Conservation (phyloP, 306 rosid genomes). For the Crataegus laevigata region DNA sequence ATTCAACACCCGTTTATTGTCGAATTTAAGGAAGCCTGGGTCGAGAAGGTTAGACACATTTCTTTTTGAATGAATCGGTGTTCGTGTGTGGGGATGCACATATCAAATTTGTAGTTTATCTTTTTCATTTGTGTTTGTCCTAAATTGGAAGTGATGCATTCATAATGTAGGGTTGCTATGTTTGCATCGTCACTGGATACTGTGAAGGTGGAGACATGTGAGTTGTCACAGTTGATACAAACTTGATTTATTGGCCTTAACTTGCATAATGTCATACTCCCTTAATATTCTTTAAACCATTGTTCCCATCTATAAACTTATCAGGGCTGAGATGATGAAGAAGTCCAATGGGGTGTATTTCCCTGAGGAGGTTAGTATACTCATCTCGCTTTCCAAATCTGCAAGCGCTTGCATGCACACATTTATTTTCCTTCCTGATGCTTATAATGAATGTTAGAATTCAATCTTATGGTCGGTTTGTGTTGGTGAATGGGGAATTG, state of each 20-base stretch:
- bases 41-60: slow-evolving; percentile 70
- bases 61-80: not conserved
- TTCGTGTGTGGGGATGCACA: not conserved
- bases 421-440: not conserved
- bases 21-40: slow-evolving; percentile 98
- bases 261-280: not conserved
- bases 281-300: not conserved
- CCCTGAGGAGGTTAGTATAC: slow-evolving; percentile 75
- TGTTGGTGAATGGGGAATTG: slow-evolving; percentile 25
- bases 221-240: slow-evolving; percentile 29
- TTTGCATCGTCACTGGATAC: slow-evolving; percentile 96
- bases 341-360: slow-evolving; percentile 74
- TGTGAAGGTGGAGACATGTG: slow-evolving; percentile 99
- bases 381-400: not conserved
- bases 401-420: not conserved
- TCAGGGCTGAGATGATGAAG: slow-evolving; percentile 96
- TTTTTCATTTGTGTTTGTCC: not conserved
- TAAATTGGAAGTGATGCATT: slow-evolving; percentile 21
- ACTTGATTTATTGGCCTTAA: not conserved
- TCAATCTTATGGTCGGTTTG: slow-evolving; percentile 17
- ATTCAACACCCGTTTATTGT: slow-evolving; percentile 91
- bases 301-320: slow-evolving; percentile 8
- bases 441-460: not conserved
- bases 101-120: not conserved
- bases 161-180: slow-evolving; percentile 91